Conservation (phyloP, 345 rosid species). For the Lenwebbia sp. region DNA sequence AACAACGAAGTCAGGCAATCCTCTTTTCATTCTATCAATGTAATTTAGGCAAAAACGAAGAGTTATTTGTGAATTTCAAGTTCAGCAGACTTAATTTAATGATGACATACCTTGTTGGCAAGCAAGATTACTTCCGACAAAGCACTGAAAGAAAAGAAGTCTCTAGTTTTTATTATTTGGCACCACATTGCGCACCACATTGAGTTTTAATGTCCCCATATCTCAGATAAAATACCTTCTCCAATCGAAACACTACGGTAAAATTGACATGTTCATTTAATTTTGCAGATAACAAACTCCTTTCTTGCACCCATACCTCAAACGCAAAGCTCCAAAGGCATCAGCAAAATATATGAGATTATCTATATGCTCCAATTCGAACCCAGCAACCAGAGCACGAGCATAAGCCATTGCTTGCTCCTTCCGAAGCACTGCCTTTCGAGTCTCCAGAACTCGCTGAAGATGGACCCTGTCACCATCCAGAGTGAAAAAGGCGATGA, state of each 20-base stretch:
- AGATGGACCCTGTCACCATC: constrained; percentile 62
- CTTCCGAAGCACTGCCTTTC: constrained; percentile 71
- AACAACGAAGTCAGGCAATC: not conserved
- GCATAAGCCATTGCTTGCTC: constrained; percentile 99
- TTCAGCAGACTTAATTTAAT: not conserved
- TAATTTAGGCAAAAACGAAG: not conserved
- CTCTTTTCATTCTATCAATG: not conserved
- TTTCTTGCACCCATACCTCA: constrained; percentile 36
- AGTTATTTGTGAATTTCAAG: not conserved
- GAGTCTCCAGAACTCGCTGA: constrained; percentile 71
- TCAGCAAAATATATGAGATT: constrained; percentile 78
- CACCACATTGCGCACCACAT: not conserved
- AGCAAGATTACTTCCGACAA: not conserved
- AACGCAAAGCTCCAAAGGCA: constrained; percentile 90
- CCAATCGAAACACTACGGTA: not conserved
- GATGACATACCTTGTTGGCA: not conserved
- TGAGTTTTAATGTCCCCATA: not conserved
- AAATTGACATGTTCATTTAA: not conserved
- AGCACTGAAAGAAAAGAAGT: not conserved
- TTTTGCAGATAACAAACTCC: not conserved
- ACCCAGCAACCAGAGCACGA: constrained; percentile 85
- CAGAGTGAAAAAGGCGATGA: not conserved
- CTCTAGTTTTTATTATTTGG: not conserved
- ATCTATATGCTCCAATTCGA: constrained; percentile 53
- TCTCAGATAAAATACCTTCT: not conserved